Percentiles rank a stretch among this genome's conserved stretches.
phyloP scores from a whole-genome alignment of 140 eudicot genomes.

The Eryngium alpinum region DNA sequence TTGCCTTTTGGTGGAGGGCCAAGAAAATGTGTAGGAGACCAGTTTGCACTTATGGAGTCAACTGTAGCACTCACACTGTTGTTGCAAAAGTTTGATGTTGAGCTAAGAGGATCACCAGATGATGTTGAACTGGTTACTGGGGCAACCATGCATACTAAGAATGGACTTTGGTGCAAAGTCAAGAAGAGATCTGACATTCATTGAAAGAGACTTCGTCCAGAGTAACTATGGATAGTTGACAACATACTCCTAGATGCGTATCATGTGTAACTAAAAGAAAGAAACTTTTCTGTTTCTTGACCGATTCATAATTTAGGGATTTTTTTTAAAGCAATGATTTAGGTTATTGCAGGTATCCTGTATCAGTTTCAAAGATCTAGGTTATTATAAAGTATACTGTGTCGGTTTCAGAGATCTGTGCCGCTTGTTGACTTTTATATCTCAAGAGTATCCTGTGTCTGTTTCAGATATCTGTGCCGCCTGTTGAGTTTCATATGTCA shows the following conservation, averaged over 20 bases:
- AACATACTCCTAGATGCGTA: no score
- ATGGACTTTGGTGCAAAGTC: slow-evolving; percentile 74
- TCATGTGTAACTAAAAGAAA: background rate
- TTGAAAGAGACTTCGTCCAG: background rate
- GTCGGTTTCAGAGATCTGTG: no score
- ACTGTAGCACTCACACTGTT: slow-evolving; percentile 83
- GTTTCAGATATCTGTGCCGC: no score
- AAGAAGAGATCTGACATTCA: slow-evolving; percentile 48
- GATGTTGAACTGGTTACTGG: slow-evolving; percentile 89
- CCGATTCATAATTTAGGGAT: no score
- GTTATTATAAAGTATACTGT: no score
- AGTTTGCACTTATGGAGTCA: slow-evolving; percentile 98
- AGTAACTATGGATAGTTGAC: background rate
- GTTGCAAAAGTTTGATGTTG: slow-evolving; percentile 69
- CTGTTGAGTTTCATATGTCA: no score
- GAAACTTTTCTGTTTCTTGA: background rate
- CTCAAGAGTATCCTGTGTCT: no score
- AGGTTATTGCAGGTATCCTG: no score
- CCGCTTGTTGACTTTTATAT: no score
- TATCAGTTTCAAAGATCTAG: no score
- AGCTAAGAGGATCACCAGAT: slow-evolving; percentile 82
- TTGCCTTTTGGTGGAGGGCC: slow-evolving; percentile 99
- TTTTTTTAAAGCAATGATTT: no score
- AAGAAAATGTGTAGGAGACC: slow-evolving; percentile 97
- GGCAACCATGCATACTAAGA: slow-evolving; percentile 92